phyloP scores from a whole-genome alignment of 805 yeast species.

The Brettanomyces bruxellensis region DNA sequence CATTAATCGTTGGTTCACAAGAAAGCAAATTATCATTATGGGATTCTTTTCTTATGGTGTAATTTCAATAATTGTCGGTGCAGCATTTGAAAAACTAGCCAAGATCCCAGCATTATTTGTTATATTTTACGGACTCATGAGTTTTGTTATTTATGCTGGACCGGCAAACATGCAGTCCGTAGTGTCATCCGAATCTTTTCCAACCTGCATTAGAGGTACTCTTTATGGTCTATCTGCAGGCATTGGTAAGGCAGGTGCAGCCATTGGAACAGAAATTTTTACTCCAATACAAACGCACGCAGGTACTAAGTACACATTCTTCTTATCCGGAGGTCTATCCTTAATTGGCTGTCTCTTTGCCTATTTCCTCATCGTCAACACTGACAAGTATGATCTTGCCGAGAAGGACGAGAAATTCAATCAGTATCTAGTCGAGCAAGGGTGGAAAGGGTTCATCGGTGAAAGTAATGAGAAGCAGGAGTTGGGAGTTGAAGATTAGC shows the following conservation, averaged over 20 bases:
- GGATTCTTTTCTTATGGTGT: conserved; percentile 23
- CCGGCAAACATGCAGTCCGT: conserved; percentile 41
- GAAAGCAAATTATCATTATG: conserved; percentile 32
- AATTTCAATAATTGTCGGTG: conserved; percentile 38
- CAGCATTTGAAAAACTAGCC: conserved; percentile 21
- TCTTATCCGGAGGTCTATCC: conserved; percentile 37
- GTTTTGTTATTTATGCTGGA: conserved; percentile 35
- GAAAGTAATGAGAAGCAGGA: conserved; percentile 11
- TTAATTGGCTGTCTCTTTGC: conserved; percentile 17
- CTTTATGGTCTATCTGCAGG: conserved; percentile 40
- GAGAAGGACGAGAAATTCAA: conserved; percentile 36
- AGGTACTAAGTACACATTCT: conserved; percentile 39
- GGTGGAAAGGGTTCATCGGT: conserved; percentile 40
- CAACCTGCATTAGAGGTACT: conserved; percentile 43
- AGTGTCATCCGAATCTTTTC: conserved; percentile 34
- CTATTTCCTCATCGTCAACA: conserved; percentile 35
- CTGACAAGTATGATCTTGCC: conserved; percentile 34
- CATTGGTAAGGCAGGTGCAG: conserved; percentile 44
- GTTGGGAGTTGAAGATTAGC: not conserved
- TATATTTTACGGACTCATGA: conserved; percentile 37
- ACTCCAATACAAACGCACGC: conserved; percentile 35
- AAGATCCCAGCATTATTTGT: conserved; percentile 29
- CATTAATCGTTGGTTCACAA: conserved; percentile 30
- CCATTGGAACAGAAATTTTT: conserved; percentile 38
- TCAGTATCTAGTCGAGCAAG: conserved; percentile 33